Base-by-base conservation (phyloP, 2,329 filamentous ascomycete species). In the Tolypocladium amazonense region DNA sequence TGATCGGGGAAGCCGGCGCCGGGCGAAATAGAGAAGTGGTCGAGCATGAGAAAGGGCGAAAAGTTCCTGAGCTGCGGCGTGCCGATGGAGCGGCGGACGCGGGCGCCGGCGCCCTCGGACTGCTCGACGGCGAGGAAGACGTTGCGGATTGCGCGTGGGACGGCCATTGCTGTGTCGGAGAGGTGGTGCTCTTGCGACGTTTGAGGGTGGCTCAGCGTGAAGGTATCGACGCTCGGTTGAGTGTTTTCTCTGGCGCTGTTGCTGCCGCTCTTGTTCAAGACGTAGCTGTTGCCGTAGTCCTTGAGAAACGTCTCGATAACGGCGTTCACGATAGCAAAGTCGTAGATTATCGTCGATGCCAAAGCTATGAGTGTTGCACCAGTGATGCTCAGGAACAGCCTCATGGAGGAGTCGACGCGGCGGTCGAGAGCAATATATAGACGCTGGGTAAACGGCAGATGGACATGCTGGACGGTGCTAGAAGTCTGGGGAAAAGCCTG, bases 41-140 rank as follows among this genome's bases (percentile, higher is more conserved):
- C 93, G 55, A 97, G 88, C 92, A 97, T 96, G 53, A 97, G 81
- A 76, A 97, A 97, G 0, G 93, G 94, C 18, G 87, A 90, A 73
- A 97, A 88, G 78, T 96, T 91, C 69, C 87, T 86, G 27, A 97
- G 81, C 65, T 88, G 82, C 6, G 89, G 82, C 1, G 91, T 96
- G 66, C 93, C 93, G 65, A 97, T 89, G 50, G 89, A 92, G 61
- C 93, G 86, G 63, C 93, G 86, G 18, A 97, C 93, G 63, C 86
- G 83, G 6, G 93, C 93, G 60, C 94, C 93, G 0, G 87, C 90
- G 52, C 93, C 93, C 74, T 97, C 93, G 35, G 89, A 79, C 74
- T 96, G 90, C 74, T 96, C 91, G 61, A 88, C 75, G 62, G 93
- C 93, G 53, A 91, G 81, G 74, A 97, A 92, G 65, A 88, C 85